Base-by-base conservation (phyloP, 2,329 filamentous ascomycete species). In the Domatiomyces catenatus region DNA sequence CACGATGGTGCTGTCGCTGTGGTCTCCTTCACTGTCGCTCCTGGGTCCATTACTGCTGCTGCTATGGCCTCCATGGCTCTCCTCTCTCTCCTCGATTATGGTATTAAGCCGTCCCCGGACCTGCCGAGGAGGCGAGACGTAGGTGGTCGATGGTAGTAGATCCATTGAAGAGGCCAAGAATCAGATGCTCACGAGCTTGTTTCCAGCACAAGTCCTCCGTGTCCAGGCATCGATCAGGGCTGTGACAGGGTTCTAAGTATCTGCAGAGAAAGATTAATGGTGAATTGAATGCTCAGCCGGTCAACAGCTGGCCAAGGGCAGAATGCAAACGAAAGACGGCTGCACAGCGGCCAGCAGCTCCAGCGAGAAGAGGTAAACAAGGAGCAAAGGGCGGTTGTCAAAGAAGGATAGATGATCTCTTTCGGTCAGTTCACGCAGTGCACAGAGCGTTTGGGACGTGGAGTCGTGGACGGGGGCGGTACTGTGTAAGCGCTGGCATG, bases 31-130 rank as follows among this genome's bases (percentile, higher is more conserved):
- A 51, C 52, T 51, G 32, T 55, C 15, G 45, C 53, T 8, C 36
- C 52, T 32, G 57, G 51, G 63, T 61, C 59, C 36, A 52, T 58
- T 62, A 66, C 67, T 52, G 62, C 22, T 24, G 22, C 22, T 64
- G 49, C 56, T 63, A 56, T 56, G 50, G 48, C 47, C 57, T 15
- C 52, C 56, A 36, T 47, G 56, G 42, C 57, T 55, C 61, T 61
- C 59, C 52, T 62, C 59, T 54, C 70, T 68, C 61, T 80, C 75
- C 68, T 81, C 76, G 52, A 80, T 74, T 71, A 81, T 75, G 55
- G 77, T 80, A 75, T 81, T 80, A 75, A 81, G 75, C 55, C 68
- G 65, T 60, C 71, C 73, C 62, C 71, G 73, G 68, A 64, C 76
- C 77, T 74, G 78, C 75, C 73, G 73, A 68, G 71, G 60, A 47